Evolutionary conservation across 1,139 yeast genomes (phyloP), one percentile per base, ranked within the genome.

Genomic region (Kodamaea sp.): DNA sequence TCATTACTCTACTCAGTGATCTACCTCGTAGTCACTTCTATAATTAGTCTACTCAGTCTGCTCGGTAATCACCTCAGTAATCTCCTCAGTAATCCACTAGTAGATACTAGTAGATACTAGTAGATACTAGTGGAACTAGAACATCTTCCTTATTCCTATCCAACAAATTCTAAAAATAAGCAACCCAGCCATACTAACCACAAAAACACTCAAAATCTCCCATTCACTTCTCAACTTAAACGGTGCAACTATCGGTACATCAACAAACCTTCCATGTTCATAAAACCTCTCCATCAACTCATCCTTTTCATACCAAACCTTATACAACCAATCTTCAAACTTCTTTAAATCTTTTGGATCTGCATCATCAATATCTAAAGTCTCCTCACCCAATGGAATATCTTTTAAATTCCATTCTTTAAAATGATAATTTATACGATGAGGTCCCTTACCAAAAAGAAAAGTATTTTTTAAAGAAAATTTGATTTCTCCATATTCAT

Each of bases 241-340:
- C 8, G 39, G 43, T 2, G 40, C 49, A 9, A 27, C 36, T 20
- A 48, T 49, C 6, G 44, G 31, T 2, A 50, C 50, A 6, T 58
- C 58, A 3, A 57, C 62, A 49, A 86, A 83, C 2, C 65, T 54
- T 3, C 95, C 95, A 3, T 69, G 63, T 25, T 64, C 56, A 53
- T 79, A 82, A 53, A 77, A 86, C 27, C 62, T 56, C 9, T 74
- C 79, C 78, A 92, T 68, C 41, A 83, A 58, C 34, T 60, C 62
- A 59, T 92, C 97, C 59, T 92, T 92, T 46, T 79, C 83, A 32
- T 67, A 58, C 97, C 97, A 92, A n/a, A 78, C 63, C 2, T 73
- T 63, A 46, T 70, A 73, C 35, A 92, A 61, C 98, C 98, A 92
- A 25, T 71, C 62, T 43, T 83, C 88, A 56, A 92, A 89, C 9